Base-by-base conservation (phyloP, 2,329 filamentous ascomycete genomes). In the Macrophomina tecta region DNA sequence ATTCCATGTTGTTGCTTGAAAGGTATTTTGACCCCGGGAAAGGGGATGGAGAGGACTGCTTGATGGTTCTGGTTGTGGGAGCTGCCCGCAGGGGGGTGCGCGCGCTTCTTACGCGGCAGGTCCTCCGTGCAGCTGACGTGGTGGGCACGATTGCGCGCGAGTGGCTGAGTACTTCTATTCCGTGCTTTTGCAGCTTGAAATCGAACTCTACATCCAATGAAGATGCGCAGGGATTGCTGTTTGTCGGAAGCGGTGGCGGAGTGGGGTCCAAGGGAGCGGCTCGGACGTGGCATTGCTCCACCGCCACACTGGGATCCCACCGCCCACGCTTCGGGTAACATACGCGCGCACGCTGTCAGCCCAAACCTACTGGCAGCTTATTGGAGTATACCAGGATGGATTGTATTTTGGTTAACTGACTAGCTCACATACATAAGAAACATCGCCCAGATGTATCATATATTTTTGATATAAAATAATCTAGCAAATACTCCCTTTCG, bases 281-380 rank as follows among this genome's bases (percentile, higher is more conserved):
- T 23, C 56, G 46, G 56, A 60, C 56, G 56, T 60, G 56, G 56
- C 56, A 60, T 18, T 60, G 40, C 56, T 60, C 56, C 56, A 60
- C 56, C 23, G 16, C 56, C 28, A 51, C 40, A 23, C 11, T 18
- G 40, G 28, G 23, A 14, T 28, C 16, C 9, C 28, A 48, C 4
- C 23, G 30, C 23, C 23, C 23, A 6, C 18, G 14, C 42, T 46
- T 40, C 56, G 56, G 56, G 56, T 60, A 60, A 9, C 5, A 12
- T 23, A 60, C 16, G 55, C 55, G 55, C 40, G 55, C n/a, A 32
- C 53, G 2, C 23, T 23, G 23, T 23, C 23, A 23, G 3, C 23
- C 23, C 23, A 23, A 23, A 23, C 23, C 23, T 23, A 23, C 23
- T 23, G 23, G 23, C 23, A 23, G 23, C 23, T 23, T 23, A 23